Evolutionary conservation across 2,329 filamentous ascomycete genomes (phyloP), one percentile per base, ranked within the genome.

Genomic region (Microdochium paspali): DNA sequence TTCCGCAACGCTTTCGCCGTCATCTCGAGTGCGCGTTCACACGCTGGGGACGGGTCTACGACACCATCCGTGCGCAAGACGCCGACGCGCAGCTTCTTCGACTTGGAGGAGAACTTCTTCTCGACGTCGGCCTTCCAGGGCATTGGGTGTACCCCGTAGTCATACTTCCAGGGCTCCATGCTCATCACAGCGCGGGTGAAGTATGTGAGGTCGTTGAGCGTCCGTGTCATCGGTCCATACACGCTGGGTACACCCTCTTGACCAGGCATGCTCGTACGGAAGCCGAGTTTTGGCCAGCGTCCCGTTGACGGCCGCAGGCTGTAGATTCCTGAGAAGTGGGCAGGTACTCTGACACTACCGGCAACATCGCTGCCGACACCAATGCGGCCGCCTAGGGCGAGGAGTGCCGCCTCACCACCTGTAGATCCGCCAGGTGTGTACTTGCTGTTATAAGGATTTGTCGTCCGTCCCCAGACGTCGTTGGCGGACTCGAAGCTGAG

Each of bases 341-440:
- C 91, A 0, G 90, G 91, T 2, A 79, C 84, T 46, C 90, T 79
- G 4, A 96, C 90, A 15, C 87, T 93, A 25, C 91, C 90, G 13
- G 90, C 90, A 15, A 96, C 90, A 64, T 95, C 90, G 44, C 85
- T 90, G 10, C 90, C 91, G 54, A 96, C 85, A 35, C 90, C 90
- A 50, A 96, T 94, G 32, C 90, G 77, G 43, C 88, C 89, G 31
- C 86, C 86, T 44, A 89, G 77, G 1, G 90, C 90, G 3, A 96
- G 71, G 3, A 96, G 70, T 0, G 90, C 90, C 4, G 79, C 79
- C 66, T 96, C 91, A 51, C 87, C 90, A 39, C 87, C 89, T 68
- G 89, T 95, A 1, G 87, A 93, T 18, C 91, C 91, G 21, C 91
- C 91, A 0, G 90, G 89, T 0, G 87, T 90, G 69, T 94, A 95